These are phyloP conservation scores for Cyberlindnera nakhonratchasimensis DNA, from an alignment of 805 yeast genomes.

Conservation along the genomic window DNA sequence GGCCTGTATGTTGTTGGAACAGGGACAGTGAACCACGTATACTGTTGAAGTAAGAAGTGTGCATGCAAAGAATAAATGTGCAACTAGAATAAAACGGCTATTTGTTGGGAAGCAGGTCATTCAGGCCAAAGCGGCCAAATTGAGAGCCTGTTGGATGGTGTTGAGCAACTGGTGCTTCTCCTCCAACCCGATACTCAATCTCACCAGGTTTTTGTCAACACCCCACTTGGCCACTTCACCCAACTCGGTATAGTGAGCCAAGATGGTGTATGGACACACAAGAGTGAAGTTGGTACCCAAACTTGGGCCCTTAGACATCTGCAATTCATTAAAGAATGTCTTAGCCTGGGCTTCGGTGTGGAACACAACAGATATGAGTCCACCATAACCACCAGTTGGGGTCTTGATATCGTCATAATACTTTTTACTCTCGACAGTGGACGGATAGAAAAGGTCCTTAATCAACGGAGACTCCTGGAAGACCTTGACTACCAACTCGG, in stretches of 20 bases:
- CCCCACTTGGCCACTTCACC: conserved; percentile 82
- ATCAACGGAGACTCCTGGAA: conserved; percentile 48
- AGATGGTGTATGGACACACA: conserved; percentile 84
- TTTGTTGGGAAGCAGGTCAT: background rate
- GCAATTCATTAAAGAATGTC: conserved; percentile 67
- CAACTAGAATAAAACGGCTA: background rate
- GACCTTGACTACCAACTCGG: conserved; percentile 52
- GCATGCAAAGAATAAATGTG: background rate
- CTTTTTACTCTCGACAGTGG: conserved; percentile 43
- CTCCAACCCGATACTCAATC: conserved; percentile 86
- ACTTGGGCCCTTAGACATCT: conserved; percentile 83
- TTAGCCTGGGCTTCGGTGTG: conserved; percentile 59
- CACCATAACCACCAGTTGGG: conserved; percentile 84
- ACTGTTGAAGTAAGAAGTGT: conserved; percentile 10
- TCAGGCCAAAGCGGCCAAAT: conserved; percentile 20
- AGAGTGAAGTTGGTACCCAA: conserved; percentile 86
- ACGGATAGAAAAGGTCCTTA: conserved; percentile 70
- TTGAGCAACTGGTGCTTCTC: conserved; percentile 50
- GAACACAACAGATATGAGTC: conserved; percentile 73
- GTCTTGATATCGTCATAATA: conserved; percentile 72
- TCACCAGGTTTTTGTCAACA: conserved; percentile 69
- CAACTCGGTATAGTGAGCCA: conserved; percentile 81
- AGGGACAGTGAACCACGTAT: conserved; percentile 6
- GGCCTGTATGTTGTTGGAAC: conserved; percentile 10
- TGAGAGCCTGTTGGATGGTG: conserved; percentile 20